Base-by-base conservation (phyloP, 192 early-diverging fungal species). In the Lunasporangiospora selenospora region DNA sequence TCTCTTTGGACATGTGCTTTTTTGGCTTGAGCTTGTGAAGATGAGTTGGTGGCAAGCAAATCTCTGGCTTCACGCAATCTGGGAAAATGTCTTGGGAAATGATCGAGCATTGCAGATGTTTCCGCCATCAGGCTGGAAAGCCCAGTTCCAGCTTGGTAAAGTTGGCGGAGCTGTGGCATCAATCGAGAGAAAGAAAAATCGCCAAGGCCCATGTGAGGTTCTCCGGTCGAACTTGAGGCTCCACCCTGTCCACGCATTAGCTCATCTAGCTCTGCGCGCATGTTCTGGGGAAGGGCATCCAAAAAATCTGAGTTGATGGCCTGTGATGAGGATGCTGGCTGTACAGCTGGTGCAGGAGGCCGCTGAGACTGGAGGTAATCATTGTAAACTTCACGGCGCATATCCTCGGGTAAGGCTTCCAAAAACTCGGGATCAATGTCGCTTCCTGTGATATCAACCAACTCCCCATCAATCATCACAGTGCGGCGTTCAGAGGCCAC, bases 341-440 rank as follows among this genome's bases (percentile, higher is more conserved):
- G 36, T 1, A 77, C 61, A 19, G 75, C 44, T 13, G 64, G 49
- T 18, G 77, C 60, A 10, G 56, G 33, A 42, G 60, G 62, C 51
- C 69, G 65, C n/a, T 49, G 65, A 26, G 75, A 77, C 21, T 77
- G 79, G 37, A 80, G 34, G 54, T 97, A 95, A 50, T 93, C 87
- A 58, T 89, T 90, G 33, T 97, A 81, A 7, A 98, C 95, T 77
- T 99, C 97, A 61, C 87, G 85, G 39, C 94, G 90, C 66, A 99
- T 75, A 44, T 98, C 95, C 27, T 97, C 96, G 0, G 97, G 97
- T 26, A 99, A 78, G 2, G 97, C 97, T 60, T 92, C 88, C 52
- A 99, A 79, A 71, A 99, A 99, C 58, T 90, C 90, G 5, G 87
- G 84, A 61, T 99, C 97, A 40, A 99, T 99, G 9, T 94, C 97